Base-by-base conservation (phyloP, 176 grass and related monocot species). In the Bothriochloa decipiens region DNA sequence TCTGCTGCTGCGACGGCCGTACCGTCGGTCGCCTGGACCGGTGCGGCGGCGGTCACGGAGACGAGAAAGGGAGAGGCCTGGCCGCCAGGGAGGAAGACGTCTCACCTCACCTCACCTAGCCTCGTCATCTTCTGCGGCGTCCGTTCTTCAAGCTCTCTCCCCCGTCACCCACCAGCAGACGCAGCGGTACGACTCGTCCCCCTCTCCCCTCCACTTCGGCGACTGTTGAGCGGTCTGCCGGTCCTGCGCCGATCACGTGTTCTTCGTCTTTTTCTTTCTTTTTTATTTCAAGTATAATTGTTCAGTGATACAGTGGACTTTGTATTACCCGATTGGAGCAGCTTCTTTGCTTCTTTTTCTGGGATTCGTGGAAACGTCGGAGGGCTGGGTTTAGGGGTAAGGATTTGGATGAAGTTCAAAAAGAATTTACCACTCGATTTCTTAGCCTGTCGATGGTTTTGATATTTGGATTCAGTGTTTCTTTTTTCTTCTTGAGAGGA, bases 151-250 rank as follows among this genome's bases (percentile, higher is more conserved):
- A 7, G 29, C 72, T 64, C 70, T 50, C 70, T 68, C 61, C 62
- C 25, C 13, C 62, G 65, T 32, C 39, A 27, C 87, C 63, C 77
- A 72, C 73, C 68, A 35, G 32, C 77, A 53, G 71, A 74, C 43
- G 64, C 43, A 68, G 78, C 41, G 43, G 79, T 69, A 81, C 47
- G 78, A 6, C 16, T 45, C 53, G 28, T 3, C 4, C 13, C 35
- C 22, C 7, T 45, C 61, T 74, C 57, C 0, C 33, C 47, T 68
- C 46, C 11, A 20, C 45, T 35, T 35, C 65, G 79, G 8, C 13
- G 33, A 57, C 82, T 78, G 18, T 53, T 65, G 53, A 20, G 72
- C 27, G 11, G 52, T 78, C 14, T 11, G 75, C 14, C 18, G 35
- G 35, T 36, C 72, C 53, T n/a, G 57, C 65, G 14, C 28, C 67